These are phyloP conservation scores for Shiraia bambusicola DNA, from an alignment of 2,329 filamentous ascomycete genomes.

Conservation along the genomic window DNA sequence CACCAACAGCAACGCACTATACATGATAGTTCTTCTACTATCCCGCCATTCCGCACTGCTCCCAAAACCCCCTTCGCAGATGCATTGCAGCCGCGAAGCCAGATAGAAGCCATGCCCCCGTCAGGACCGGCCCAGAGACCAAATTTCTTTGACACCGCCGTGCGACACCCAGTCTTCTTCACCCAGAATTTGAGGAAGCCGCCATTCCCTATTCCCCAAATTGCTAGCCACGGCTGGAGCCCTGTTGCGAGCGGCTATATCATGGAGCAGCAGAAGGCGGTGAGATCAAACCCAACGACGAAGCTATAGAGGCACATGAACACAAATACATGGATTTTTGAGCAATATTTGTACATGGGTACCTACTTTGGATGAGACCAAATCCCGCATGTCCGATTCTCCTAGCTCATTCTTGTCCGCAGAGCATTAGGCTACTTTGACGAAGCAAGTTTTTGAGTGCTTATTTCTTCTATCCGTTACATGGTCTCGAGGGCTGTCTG, in stretches of 20 bases:
- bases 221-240: constrained; percentile 40
- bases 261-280: constrained; percentile 26
- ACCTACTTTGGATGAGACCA: too few relatives aligned
- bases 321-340: constrained; percentile 1
- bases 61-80: not conserved
- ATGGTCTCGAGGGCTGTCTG: too few relatives aligned
- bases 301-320: constrained; percentile 27
- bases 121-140: constrained; percentile 16
- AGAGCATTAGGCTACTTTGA: too few relatives aligned
- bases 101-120: constrained; percentile 54
- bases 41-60: constrained; percentile 1
- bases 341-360: too few relatives aligned
- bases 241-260: constrained; percentile 51
- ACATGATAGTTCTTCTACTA: constrained; percentile 18
- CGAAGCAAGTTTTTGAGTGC: too few relatives aligned
- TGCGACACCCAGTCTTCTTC: constrained; percentile 75
- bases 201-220: constrained; percentile 48
- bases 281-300: constrained; percentile 17
- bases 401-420: too few relatives aligned
- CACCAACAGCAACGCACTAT: constrained; percentile 30
- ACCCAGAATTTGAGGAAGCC: constrained; percentile 62
- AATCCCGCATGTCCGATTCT: too few relatives aligned
- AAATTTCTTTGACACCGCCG: constrained; percentile 56
- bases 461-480: too few relatives aligned
- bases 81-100: constrained; percentile 39